Base-by-base conservation (phyloP, 2,329 filamentous ascomycete genomes). In the Colletotrichum liaoningense region DNA sequence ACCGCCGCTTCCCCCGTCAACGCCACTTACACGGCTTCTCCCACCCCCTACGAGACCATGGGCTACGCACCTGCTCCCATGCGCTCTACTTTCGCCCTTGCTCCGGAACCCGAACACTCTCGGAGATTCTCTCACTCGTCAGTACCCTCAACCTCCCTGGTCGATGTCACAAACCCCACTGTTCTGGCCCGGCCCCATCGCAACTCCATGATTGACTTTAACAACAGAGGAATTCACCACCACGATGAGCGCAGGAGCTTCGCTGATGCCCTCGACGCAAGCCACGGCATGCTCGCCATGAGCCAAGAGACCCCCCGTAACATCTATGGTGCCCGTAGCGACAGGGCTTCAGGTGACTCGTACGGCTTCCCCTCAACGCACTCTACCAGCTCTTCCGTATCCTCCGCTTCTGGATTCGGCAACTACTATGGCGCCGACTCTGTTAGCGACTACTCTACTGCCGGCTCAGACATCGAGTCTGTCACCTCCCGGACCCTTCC, bases 301-400 rank as follows among this genome's bases (percentile, higher is more conserved):
- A 97, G 94, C 88, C 95, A 98, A 84, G 95, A 98, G 78, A 98
- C 95, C 1, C 95, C 95, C 14, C 89, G 95, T 75, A 97, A 96
- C 81, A 94, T 98, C 78, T 98, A 98, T 80, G 94, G 93, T 74
- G 89, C 90, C 76, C 86, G 88, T 74, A 85, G 92, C 70, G 89
- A 90, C 71, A 89, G 95, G 76, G 92, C 91, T 68, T 95, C 95
- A 1, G 88, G 91, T 69, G 95, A 98, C 79, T 95, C 95, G 1
- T 98, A 98, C 80, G 95, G 95, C 16, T 98, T 98, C 83, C 95
- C 96, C 7, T 91, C 94, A 16, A 89, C 93, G 22, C 93, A 97
- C 80, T 97, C 94, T 3, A 91, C 92, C 26, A 95, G 93, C 81
- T 98, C 96, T 0, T 98, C 95, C 58, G 95, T 98, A 75, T 98